Base-by-base conservation (phyloP, 805 yeast species). In the Saccharomycopsis fodiens region DNA sequence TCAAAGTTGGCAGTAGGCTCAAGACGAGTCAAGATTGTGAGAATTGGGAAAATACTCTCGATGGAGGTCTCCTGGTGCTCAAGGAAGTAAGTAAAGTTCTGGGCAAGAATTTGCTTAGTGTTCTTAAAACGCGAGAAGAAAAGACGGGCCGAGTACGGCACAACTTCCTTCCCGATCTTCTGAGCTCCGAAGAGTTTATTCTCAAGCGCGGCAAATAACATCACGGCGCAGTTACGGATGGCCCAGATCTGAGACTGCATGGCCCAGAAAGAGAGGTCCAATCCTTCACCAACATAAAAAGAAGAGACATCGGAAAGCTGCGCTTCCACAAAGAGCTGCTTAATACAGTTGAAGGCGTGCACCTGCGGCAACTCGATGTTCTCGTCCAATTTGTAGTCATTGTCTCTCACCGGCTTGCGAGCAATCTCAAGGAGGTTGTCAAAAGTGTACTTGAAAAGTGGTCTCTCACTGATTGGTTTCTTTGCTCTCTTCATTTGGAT, bases 301-400 rank as follows among this genome's bases (percentile, higher is more conserved):
- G 73, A 60, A 8, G 84, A 72, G 1, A 65, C 61, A 1, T 66
- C 70, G 0, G 86, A 65, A n/a, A 93, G 63, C 19, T 73, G 66
- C 0, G 89, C 70, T 47, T 89, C 97, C 19, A 73, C 73, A 53
- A 88, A 80, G 1, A 91, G 68, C 2, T 81, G 81, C 52, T 76
- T 78, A 46, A 93, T 74, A 58, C 95, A 82, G 58, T 91, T 91
- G 58, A 86, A 79, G 0, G 97, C 97, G 64, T 91, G 95, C 0
- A 91, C 96, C 57, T 89, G 97, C 0, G 97, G 93, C 13, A 88
- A 68, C 57, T 85, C 95, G 51, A 77, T 70, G 46, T 74, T 80
- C 25, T 69, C 71, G 41, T 65, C 65, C 6, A 46, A 16, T 5
- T 44, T 46, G 35, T 70, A 79, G 10, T 69, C 74, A 32, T 68